These are phyloP conservation scores for Penicillium sp. DNA, from an alignment of 2,329 filamentous ascomycete species.

Conservation along the genomic window DNA sequence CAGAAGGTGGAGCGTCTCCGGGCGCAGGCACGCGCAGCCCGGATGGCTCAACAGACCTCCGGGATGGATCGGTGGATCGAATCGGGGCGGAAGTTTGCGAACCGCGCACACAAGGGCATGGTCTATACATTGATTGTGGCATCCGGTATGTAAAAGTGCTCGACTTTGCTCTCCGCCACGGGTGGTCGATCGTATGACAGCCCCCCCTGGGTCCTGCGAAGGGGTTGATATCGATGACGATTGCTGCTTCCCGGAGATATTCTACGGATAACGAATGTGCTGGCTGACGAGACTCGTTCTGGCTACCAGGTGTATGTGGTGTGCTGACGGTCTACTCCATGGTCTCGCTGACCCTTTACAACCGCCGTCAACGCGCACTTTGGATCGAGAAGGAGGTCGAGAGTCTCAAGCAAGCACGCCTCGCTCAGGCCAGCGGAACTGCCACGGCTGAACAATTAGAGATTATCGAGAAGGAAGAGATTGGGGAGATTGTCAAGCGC, in stretches of 20 bases:
- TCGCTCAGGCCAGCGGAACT: conserved; percentile 36
- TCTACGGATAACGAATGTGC: neutral
- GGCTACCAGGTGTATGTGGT: conserved; percentile 48
- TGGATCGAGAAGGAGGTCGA: conserved; percentile 50
- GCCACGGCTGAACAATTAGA: conserved; percentile 40
- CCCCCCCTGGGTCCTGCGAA: neutral
- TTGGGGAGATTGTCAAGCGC: conserved; percentile 37
- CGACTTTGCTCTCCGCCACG: too few species aligned
- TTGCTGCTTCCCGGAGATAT: neutral
- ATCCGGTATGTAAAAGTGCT: conserved; percentile 44
- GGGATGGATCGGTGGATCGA: conserved; percentile 51
- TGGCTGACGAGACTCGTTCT: neutral
- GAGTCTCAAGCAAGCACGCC: conserved; percentile 38
- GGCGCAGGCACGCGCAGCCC: conserved; percentile 61
- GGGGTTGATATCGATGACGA: neutral
- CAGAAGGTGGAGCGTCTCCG: conserved; percentile 64
- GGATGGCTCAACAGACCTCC: conserved; percentile 53
- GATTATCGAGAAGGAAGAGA: conserved; percentile 41
- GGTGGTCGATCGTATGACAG: neutral
- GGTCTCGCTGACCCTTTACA: conserved; percentile 62
- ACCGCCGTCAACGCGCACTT: conserved; percentile 57
- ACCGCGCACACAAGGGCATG: conserved; percentile 55
- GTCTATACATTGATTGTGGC: conserved; percentile 56
- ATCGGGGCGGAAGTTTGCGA: conserved; percentile 51
- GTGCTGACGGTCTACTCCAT: conserved; percentile 59